A percentile compares a stretch with the other conserved stretches of the same genome.
phyloP scores from a whole-genome alignment of 1,284 basidiomycete genomes.

The Rhodotorula sp. region DNA sequence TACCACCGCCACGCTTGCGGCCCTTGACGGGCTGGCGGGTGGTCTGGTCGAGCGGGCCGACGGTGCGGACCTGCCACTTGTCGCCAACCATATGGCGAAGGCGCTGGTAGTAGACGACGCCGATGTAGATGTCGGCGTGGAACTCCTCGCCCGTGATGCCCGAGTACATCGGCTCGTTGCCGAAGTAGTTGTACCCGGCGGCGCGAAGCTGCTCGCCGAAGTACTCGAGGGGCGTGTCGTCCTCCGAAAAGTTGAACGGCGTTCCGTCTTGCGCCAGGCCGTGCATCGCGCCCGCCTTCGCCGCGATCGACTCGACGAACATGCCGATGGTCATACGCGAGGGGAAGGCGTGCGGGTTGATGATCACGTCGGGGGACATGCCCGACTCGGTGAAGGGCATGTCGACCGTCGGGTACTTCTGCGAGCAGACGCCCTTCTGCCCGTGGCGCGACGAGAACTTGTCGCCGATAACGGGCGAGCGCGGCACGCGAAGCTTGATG shows the following conservation, averaged over 20 bases:
- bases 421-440: conserved; percentile 99
- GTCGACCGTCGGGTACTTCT: conserved; percentile 96
- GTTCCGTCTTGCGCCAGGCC: conserved; percentile 98
- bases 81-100: conserved; percentile 99
- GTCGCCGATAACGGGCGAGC: conserved; percentile 96
- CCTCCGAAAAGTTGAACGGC: conserved; percentile 94
- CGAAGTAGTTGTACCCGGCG: conserved; percentile 97
- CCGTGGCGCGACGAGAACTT: conserved; percentile 99
- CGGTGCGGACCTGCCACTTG: conserved; percentile 99
- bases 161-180: conserved; percentile 99
- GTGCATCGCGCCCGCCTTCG: conserved; percentile 97
- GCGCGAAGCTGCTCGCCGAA: conserved; percentile 93
- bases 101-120: conserved; percentile 97
- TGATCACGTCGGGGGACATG: conserved; percentile 98
- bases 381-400: conserved; percentile 99
- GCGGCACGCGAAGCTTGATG: conserved; percentile 88
- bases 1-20: conserved; percentile 96
- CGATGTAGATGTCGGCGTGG: conserved; percentile 96
- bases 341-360: conserved; percentile 99
- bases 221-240: conserved; percentile 93
- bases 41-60: conserved; percentile 91
- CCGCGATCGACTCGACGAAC: conserved; percentile 99
- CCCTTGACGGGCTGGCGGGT: conserved; percentile 99
- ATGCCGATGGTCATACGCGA: conserved; percentile 99
- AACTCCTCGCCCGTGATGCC: conserved; percentile 99